Evolutionary conservation across 306 rosid genomes (phyloP).

Genomic region (Fragaria ananassa): DNA sequence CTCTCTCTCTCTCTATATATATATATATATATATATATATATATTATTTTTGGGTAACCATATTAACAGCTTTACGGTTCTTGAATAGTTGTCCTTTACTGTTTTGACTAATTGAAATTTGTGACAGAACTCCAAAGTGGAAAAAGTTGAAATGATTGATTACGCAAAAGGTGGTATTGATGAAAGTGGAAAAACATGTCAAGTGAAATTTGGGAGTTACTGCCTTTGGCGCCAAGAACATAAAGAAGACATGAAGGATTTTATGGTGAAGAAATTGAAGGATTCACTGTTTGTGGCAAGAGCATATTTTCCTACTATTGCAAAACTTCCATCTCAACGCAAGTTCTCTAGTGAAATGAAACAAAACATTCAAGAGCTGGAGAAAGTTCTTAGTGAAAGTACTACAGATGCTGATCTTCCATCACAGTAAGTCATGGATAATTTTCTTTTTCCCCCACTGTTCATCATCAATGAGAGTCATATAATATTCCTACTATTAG

Average conservation of each 20-base stretch:
- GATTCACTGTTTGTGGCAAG: conserved; percentile 93
- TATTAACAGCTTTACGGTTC: not conserved
- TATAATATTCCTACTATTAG: not conserved
- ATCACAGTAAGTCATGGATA: conserved; percentile 58
- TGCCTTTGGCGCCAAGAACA: conserved; percentile 82
- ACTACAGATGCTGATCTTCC: conserved; percentile 91
- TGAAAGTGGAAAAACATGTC: conserved; percentile 69
- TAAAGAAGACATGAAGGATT: conserved; percentile 79
- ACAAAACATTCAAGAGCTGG: conserved; percentile 91
- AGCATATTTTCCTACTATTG: conserved; percentile 88
- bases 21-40: not conserved
- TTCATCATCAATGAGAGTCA: conserved; percentile 13
- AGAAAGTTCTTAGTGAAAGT: conserved; percentile 86
- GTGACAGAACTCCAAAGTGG: conserved; percentile 54
- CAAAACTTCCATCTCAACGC: conserved; percentile 76
- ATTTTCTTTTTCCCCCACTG: conserved; percentile 14
- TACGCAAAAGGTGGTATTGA: conserved; percentile 39
- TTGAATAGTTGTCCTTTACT: conserved; percentile 1
- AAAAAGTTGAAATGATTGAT: conserved; percentile 28
- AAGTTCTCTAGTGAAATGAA: conserved; percentile 75
- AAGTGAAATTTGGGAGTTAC: conserved; percentile 83
- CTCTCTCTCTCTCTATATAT: not conserved
- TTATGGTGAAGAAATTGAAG: conserved; percentile 77
- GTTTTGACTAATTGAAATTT: conserved; percentile 30
- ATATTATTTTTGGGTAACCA: conserved; percentile 14